Conservation (phyloP, 176 grass and related monocot genomes). For the Puya raimondii region DNA sequence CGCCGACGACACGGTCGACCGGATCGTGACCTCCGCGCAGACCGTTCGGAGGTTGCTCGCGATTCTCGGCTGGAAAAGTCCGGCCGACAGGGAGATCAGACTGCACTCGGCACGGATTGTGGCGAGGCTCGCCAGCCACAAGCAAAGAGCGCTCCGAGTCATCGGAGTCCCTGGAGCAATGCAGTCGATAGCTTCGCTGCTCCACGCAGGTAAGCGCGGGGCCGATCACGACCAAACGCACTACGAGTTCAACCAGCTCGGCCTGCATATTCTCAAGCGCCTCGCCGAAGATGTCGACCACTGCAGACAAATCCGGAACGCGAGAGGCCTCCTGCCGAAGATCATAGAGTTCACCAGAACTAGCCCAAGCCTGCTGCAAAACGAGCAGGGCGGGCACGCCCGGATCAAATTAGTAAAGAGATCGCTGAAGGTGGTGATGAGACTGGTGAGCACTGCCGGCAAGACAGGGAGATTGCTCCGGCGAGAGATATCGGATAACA, state of each 20-base stretch:
- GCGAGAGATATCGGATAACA: slow-evolving; percentile 46
- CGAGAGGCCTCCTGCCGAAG: slow-evolving; percentile 27
- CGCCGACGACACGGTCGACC: not conserved
- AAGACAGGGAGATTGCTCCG: slow-evolving; percentile 40
- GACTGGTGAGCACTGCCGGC: slow-evolving; percentile 52
- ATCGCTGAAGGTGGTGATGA: slow-evolving; percentile 65
- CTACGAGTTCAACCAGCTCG: slow-evolving; percentile 20
- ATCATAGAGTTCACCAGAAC: slow-evolving; percentile 26
- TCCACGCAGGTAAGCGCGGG: not conserved
- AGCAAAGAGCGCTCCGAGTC: slow-evolving; percentile 11
- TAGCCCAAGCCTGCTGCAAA: not conserved
- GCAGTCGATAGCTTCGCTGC: slow-evolving; percentile 17
- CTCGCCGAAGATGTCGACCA: slow-evolving; percentile 27
- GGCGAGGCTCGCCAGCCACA: slow-evolving; percentile 1
- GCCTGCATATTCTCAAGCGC: slow-evolving; percentile 26
- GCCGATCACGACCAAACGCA: not conserved
- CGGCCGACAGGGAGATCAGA: slow-evolving; percentile 1
- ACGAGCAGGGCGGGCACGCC: not conserved
- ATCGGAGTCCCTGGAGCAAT: slow-evolving; percentile 21
- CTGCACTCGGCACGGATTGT: slow-evolving; percentile 1
- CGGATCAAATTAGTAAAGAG: slow-evolving; percentile 45
- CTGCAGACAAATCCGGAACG: slow-evolving; percentile 24
- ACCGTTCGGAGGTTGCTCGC: slow-evolving; percentile 15
- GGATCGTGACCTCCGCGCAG: slow-evolving; percentile 8
- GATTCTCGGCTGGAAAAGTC: slow-evolving; percentile 25